Evolutionary conservation across 2,329 filamentous ascomycete genomes (phyloP), one percentile per base, ranked within the genome.

Genomic region (Fusarium coffeatum): DNA sequence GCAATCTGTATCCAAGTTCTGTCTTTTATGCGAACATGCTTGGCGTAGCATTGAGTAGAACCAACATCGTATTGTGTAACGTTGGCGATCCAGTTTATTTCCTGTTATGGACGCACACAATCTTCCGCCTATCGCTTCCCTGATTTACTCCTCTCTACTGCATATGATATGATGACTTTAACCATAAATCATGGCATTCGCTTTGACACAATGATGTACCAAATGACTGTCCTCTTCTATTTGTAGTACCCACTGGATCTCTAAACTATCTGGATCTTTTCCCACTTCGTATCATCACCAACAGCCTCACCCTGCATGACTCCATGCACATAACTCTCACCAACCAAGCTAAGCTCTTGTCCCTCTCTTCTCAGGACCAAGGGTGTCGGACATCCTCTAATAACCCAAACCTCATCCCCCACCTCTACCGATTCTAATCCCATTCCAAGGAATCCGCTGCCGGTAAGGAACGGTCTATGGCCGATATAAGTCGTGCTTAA

Each of bases 291-390:
- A 15, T 46, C 13, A 16, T 58, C 37, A 20, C n/a, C 41, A 2
- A 64, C 11, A 1, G 59, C 23, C 1, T 64, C 59, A 18, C 61
- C 59, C 4, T 46, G 30, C 59, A 64, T 64, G 7, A 15, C 30
- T 0, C 61, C 61, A 2, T 64, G 61, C 0, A 64, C n/a, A 4
- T 64, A 64, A 1, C 23, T 2, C 4, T 64, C 61, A 0, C 61
- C 45, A 16, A 58, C 2, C 2, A 64, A 6, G 10, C 1, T 8
- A 18, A 64, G 0, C 32, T n/a, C 2, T 9, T 2, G 1, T 7
- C 6, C 6, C 2, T 1, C 2, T 1, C 3, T 45, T 10, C 59
- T 50, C 3, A 64, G 0, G 1, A 58, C 8, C 15, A 64, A 8
- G 0, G 59, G 61, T 0, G 45, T 15, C 8, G 50, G 59, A 11